A percentile compares a stretch with the other conserved stretches of the same genome.
phyloP scores from a whole-genome alignment of 352 stramenopile species.

The Albugo laibachii region DNA sequence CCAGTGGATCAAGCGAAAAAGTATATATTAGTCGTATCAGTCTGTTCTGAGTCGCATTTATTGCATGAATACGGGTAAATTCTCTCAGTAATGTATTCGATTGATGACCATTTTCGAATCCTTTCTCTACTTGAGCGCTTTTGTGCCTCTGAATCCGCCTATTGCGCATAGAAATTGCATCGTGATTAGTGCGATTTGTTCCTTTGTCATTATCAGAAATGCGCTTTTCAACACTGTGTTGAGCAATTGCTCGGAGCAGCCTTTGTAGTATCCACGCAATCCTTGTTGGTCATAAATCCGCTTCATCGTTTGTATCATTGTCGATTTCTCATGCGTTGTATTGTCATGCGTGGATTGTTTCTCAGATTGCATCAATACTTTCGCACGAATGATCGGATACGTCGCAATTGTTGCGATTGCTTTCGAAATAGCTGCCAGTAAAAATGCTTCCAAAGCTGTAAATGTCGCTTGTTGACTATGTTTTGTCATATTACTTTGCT shows the following conservation, averaged over 20 bases:
- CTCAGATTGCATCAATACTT: slow-evolving; percentile 73
- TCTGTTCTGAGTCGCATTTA: no score
- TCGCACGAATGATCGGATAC: slow-evolving; percentile 79
- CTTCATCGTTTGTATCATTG: slow-evolving; percentile 47
- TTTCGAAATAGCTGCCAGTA: slow-evolving; percentile 66
- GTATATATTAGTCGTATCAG: no score
- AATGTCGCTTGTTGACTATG: slow-evolving; percentile 22
- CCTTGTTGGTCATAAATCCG: slow-evolving; percentile 45
- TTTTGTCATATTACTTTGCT: slow-evolving; percentile 14
- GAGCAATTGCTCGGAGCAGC: slow-evolving; percentile 57
- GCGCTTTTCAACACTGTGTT: slow-evolving; percentile 73
- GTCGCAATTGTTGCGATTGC: slow-evolving; percentile 65
- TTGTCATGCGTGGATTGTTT: slow-evolving; percentile 14
- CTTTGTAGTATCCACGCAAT: slow-evolving; percentile 38
- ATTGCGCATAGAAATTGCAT: slow-evolving; percentile 50
- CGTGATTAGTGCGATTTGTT: slow-evolving; percentile 60
- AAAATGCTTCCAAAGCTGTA: slow-evolving; percentile 53
- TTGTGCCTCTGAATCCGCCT: slow-evolving; percentile 11
- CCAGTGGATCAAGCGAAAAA: no score
- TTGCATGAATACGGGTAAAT: background rate
- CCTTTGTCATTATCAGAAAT: slow-evolving; percentile 67
- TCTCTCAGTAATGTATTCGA: background rate
- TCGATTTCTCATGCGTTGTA: slow-evolving; percentile 24
- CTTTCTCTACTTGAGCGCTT: background rate
- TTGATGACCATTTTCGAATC: background rate